phyloP scores from a whole-genome alignment of 129 eudicot genomes.

The Arctium lappa region DNA sequence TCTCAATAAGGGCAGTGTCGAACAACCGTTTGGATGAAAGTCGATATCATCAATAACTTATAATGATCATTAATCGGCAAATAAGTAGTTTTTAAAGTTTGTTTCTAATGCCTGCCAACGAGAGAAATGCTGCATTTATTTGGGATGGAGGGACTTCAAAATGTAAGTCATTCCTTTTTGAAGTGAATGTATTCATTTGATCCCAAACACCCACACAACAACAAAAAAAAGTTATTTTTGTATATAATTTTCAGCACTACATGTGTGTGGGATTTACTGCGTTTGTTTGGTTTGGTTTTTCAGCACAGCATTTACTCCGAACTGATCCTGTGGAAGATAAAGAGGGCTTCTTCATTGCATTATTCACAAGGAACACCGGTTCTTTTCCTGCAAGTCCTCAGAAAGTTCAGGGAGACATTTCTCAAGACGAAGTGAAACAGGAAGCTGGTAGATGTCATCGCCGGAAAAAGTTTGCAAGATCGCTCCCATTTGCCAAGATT shows the following conservation, averaged over 20 bases:
- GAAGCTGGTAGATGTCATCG: not conserved
- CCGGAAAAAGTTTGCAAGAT: conserved; percentile 13
- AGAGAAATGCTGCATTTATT: not conserved
- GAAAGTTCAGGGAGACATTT: conserved; percentile 4
- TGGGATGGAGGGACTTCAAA: not conserved
- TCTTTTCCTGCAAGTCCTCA: not conserved
- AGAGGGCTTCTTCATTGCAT: conserved; percentile 94
- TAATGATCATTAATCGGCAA: not conserved
- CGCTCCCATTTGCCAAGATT: conserved; percentile 35
- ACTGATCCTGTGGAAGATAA: conserved; percentile 71
- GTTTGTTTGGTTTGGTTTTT: not conserved
- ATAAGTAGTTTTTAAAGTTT: not conserved
- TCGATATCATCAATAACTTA: not conserved
- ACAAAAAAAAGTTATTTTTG: not conserved
- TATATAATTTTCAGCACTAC: not conserved
- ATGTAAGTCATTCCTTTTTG: too few relatives aligned
- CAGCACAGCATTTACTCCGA: conserved; percentile 80
- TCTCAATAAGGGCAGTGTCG: not conserved
- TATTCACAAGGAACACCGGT: conserved; percentile 54
- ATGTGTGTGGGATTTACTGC: not conserved
- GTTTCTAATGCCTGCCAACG: not conserved
- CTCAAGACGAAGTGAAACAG: not conserved
- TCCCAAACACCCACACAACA: too few relatives aligned
- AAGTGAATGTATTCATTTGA: too few relatives aligned
- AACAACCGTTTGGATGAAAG: not conserved